These are phyloP conservation scores for Botrytis aclada DNA, from an alignment of 2,329 filamentous ascomycete genomes.

Conservation along the genomic window DNA sequence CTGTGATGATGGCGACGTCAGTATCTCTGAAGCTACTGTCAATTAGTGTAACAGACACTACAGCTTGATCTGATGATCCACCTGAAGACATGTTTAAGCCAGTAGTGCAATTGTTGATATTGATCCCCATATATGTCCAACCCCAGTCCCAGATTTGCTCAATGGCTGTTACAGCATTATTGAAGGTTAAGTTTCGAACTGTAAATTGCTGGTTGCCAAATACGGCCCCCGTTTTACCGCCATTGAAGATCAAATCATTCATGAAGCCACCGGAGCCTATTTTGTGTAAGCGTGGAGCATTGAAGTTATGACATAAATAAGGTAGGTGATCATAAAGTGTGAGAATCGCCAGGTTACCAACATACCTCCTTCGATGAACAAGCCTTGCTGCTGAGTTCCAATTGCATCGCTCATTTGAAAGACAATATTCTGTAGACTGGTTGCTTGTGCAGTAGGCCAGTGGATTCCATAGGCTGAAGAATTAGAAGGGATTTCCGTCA, in stretches of 20 bases:
- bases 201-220: constrained; percentile 66
- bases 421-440: constrained; percentile 59
- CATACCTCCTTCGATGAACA: constrained; percentile 54
- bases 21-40: constrained; percentile 53
- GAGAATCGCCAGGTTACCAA: not conserved
- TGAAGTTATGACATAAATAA: not conserved
- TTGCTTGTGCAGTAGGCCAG: constrained; percentile 55
- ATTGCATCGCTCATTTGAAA: constrained; percentile 52
- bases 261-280: constrained; percentile 56
- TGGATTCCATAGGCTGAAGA: constrained; percentile 44
- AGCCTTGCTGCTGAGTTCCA: constrained; percentile 52
- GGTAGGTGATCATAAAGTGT: not conserved
- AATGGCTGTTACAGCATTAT: constrained; percentile 51
- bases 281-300: constrained; percentile 25
- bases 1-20: constrained; percentile 48
- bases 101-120: constrained; percentile 50
- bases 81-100: constrained; percentile 50
- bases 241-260: constrained; percentile 57
- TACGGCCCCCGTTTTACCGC: constrained; percentile 57
- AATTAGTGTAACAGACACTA: constrained; percentile 56
- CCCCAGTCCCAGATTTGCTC: constrained; percentile 59
- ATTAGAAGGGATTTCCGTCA: constrained; percentile 36
- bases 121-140: constrained; percentile 52
- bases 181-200: constrained; percentile 49
- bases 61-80: constrained; percentile 42